Evolutionary conservation across 108 stramenopile species (phyloP), one percentile per base, ranked within the genome.

Genomic region (Chaetoceros tenuissimus): DNA sequence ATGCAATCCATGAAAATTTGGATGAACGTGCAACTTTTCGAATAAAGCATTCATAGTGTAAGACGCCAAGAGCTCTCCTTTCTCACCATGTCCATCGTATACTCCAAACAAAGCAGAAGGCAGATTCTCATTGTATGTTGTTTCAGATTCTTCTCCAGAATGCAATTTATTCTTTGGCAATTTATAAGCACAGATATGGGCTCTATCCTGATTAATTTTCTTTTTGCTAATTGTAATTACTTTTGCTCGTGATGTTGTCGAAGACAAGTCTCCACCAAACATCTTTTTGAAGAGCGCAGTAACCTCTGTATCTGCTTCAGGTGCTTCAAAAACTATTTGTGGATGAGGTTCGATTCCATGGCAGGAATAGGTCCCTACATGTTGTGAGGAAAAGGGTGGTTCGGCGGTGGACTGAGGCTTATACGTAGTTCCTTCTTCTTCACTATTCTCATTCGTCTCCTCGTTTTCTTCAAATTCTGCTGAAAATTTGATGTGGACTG

Each of bases 131-230:
- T 40, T 13, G 8, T 10, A 5, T 13, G 34, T 10, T 10, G 13
- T 13, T 10, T 40, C 34, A n/a, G n/a, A n/a, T n/a, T n/a, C n/a
- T n/a, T n/a, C n/a, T n/a, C n/a, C n/a, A n/a, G n/a, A n/a, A n/a
- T n/a, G n/a, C n/a, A n/a, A n/a, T n/a, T n/a, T n/a, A n/a, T n/a
- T n/a, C n/a, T n/a, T n/a, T n/a, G n/a, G n/a, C n/a, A n/a, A n/a
- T 3, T 95, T 95, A 68, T 85, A 95, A 13, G 13, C 13, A 3
- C 87, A 92, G 8, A 96, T 73, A 45, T 92, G 88, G 27, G 95
- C 97, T 24, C 95, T 62, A 77, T 98, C 97, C 74, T 96, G 97
- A 68, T 98, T 98, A 55, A 93, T 98, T 60, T 98, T 98, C 68
- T 20, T 44, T n/a, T 45, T 70, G 21, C 8, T 21, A 22, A 34